Conservation (phyloP, 2,329 filamentous ascomycete species). For the Teratosphaeria gauchensis region DNA sequence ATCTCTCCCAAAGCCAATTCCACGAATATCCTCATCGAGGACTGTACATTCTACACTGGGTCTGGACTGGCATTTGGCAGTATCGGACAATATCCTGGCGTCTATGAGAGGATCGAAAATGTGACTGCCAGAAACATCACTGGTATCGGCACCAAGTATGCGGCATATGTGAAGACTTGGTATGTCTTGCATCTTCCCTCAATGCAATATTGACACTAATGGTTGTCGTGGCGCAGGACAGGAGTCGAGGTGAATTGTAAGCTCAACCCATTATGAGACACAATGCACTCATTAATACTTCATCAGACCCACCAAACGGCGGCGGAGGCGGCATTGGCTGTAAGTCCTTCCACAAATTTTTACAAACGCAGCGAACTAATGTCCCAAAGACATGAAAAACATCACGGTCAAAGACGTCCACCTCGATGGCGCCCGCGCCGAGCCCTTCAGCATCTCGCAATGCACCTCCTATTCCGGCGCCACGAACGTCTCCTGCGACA, state of each 20-base stretch:
- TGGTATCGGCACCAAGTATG: background rate
- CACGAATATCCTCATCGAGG: constrained; percentile 43
- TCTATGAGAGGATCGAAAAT: constrained; percentile 42
- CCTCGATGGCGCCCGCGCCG: background rate
- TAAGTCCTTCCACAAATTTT: background rate
- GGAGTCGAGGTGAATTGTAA: background rate
- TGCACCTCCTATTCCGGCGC: background rate
- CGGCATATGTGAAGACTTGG: background rate
- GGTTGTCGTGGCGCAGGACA: background rate
- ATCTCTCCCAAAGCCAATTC: constrained; percentile 48
- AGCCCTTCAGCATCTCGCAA: background rate
- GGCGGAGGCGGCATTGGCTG: background rate
- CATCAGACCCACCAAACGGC: background rate
- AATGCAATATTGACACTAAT: background rate
- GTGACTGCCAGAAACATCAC: constrained; percentile 39
- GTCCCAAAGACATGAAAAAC: background rate
- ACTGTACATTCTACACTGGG: constrained; percentile 42
- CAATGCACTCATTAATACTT: background rate
- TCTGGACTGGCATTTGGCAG: constrained; percentile 50
- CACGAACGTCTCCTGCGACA: background rate
- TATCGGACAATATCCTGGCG: constrained; percentile 45
- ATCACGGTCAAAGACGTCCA: background rate
- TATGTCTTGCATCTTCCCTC: background rate
- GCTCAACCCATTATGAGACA: background rate
- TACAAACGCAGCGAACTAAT: background rate